phyloP scores from a whole-genome alignment of 2,329 filamentous ascomycete genomes.

The Penicillium italicum region DNA sequence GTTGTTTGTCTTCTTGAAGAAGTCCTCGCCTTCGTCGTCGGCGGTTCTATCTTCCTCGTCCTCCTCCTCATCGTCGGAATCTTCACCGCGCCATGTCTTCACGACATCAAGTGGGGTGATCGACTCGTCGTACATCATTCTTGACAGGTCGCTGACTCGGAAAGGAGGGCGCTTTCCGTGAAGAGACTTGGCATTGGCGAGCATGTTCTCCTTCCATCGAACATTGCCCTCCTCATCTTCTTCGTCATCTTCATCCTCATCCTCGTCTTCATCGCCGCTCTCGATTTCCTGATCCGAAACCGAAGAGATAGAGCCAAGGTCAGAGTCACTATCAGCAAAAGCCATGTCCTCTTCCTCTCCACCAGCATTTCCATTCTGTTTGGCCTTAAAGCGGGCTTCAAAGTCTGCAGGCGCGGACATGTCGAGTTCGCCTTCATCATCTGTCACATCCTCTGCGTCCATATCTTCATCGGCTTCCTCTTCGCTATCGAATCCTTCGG shows the following conservation, averaged over 20 bases:
- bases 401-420: slow-evolving; percentile 44
- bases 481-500: slow-evolving; percentile 53
- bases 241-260: slow-evolving; percentile 46
- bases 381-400: slow-evolving; percentile 41
- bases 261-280: slow-evolving; percentile 45
- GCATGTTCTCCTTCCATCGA: slow-evolving; percentile 85
- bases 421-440: slow-evolving; percentile 37
- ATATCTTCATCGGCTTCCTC: slow-evolving; percentile 54
- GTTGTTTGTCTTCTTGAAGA: slow-evolving; percentile 57
- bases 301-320: slow-evolving; percentile 80
- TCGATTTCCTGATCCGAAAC: slow-evolving; percentile 55
- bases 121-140: slow-evolving; percentile 82
- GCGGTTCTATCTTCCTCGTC: slow-evolving; percentile 51
- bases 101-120: slow-evolving; percentile 73
- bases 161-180: slow-evolving; percentile 69
- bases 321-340: slow-evolving; percentile 96
- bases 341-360: slow-evolving; percentile 68
- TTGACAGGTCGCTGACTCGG: slow-evolving; percentile 75
- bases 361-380: slow-evolving; percentile 50
- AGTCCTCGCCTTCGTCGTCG: slow-evolving; percentile 63
- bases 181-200: slow-evolving; percentile 67
- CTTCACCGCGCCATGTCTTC: slow-evolving; percentile 72
- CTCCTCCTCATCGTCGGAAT: slow-evolving; percentile 55
- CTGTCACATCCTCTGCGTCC: slow-evolving; percentile 43
- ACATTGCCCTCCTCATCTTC: slow-evolving; percentile 70